phyloP scores from a whole-genome alignment of 768 basidiomycete species.

The Tricholoma terreum region DNA sequence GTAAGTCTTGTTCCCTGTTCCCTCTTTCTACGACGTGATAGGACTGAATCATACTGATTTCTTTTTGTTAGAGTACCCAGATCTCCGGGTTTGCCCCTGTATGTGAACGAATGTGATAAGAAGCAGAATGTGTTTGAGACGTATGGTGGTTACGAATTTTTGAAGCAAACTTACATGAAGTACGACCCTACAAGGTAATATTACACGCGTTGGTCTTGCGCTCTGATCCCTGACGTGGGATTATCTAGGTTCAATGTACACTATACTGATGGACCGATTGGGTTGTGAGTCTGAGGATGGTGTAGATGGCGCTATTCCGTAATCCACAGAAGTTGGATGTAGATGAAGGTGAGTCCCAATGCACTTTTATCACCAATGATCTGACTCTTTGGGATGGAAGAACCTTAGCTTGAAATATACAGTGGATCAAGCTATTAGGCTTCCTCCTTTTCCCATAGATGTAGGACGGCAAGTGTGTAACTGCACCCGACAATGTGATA shows the following conservation, averaged over 20 bases:
- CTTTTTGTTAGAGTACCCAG: constrained; percentile 29
- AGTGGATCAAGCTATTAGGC: too few species aligned
- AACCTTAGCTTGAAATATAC: too few species aligned
- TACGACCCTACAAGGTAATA: constrained; percentile 42
- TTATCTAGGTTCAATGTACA: constrained; percentile 35
- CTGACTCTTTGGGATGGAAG: too few species aligned
- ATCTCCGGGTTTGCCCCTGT: constrained; percentile 37
- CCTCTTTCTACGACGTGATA: neutral
- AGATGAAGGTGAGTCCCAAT: too few species aligned
- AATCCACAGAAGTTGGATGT: too few species aligned
- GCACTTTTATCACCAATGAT: too few species aligned
- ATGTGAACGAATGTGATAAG: constrained; percentile 39
- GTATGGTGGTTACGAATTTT: constrained; percentile 35
- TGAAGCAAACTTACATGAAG: constrained; percentile 37
- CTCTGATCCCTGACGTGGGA: neutral
- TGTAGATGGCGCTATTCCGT: too few species aligned
- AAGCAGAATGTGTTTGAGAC: constrained; percentile 36
- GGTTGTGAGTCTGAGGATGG: constrained; percentile 18
- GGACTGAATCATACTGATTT: neutral
- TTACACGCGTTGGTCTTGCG: neutral
- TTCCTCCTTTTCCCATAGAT: too few species aligned
- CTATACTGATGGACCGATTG: constrained; percentile 30
- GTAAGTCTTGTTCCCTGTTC: neutral
- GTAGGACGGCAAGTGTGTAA: too few species aligned
- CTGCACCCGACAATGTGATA: too few species aligned